Evolutionary conservation across 352 stramenopile genomes (phyloP), one percentile per base, ranked within the genome.

Genomic region (Pythium dissimile): DNA sequence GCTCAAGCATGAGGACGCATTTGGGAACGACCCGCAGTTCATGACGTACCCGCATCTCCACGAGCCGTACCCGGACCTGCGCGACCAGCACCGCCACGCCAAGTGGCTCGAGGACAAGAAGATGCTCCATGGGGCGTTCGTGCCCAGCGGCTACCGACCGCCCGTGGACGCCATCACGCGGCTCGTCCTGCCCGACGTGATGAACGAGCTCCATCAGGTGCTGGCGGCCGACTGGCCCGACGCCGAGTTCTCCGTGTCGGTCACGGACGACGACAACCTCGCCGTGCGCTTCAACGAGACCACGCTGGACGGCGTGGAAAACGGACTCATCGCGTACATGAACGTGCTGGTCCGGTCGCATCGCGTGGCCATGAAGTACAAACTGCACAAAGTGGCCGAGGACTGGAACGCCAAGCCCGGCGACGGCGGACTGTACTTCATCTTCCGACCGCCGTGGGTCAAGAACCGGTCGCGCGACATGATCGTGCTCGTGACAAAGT

Each of bases 1-100:
- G 28, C 75, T 89, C 46, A 93, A 91, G 60, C 74, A 88, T 46
- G 84, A 91, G 49, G 84, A 91, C 62, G 70, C 80, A 15, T 93
- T 93, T 32, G 79, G 78, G 0, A 59, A 31, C 16, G 50, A 66
- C 37, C 51, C 50, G 20, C 45, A 63, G 21, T 63, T 56, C 26
- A 35, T 51, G 32, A 37, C 55, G 12, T 93, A 91, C 38, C 84
- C 84, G 21, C 80, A 93, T 56, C 48, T 93, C 66, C 41, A 76
- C 26, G 79, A 89, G 54, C 69, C 84, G 43, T 90, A 88, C 47
- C 71, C 80, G 13, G 77, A 88, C 43, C 49, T 71, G 8, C 61
- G 50, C 6, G 76, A 88, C 34, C 69, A 85, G 20, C 74, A 73
- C n/a, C 70, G 80, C 9, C 76, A 86, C 50, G 62, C 68, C 41